Evolutionary conservation across 805 yeast species (phyloP), one percentile per base, ranked within the genome.

Genomic region (Starmerella khaoyaiensis): DNA sequence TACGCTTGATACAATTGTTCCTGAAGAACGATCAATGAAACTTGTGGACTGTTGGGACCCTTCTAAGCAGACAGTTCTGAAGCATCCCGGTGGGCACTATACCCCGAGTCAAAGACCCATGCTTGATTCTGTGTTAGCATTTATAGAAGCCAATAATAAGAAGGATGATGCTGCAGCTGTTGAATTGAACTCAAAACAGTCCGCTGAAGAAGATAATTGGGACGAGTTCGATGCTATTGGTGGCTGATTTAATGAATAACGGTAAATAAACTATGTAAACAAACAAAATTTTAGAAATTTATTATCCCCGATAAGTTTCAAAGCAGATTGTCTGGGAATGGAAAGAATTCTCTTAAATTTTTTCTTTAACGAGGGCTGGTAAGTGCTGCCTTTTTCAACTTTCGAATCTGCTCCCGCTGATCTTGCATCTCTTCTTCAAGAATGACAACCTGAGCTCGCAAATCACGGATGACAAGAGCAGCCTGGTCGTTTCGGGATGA

Each of bases 31-130:
- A 50, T 70, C 86, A 0, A 62, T 71, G 60, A 65, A 66, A 18
- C 62, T 90, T 28, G 72, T 68, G 40, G 67, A 69, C 14, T 58
- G 68, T 26, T 71, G 77, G 16, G 63, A 58, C 21, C 52, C 59
- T 15, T 60, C 56, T 9, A 53, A 58, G 18, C 61, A 79, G 5
- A 64, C 59, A 4, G 51, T 62, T 11, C 61, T 78, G 41, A 77
- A 71, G 46, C 98, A 87, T 53, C 96, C 96, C 8, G 97, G 98
- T 43, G 96, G 97, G 1, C 98, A 87, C 55, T 84, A 79, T 61
- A 94, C 87, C 32, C 98, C 97, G 21, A 83, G 82, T 59, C 77
- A 84, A 34, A 80, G 79, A 57, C 71, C 68, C 39, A 57, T 64
- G 35, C 49, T 61, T 11, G 49, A 45, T 9, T 44, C 51, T 3